Evolutionary conservation across 1,139 yeast genomes (phyloP).

Genomic region (Hyphopichia khmerensis): DNA sequence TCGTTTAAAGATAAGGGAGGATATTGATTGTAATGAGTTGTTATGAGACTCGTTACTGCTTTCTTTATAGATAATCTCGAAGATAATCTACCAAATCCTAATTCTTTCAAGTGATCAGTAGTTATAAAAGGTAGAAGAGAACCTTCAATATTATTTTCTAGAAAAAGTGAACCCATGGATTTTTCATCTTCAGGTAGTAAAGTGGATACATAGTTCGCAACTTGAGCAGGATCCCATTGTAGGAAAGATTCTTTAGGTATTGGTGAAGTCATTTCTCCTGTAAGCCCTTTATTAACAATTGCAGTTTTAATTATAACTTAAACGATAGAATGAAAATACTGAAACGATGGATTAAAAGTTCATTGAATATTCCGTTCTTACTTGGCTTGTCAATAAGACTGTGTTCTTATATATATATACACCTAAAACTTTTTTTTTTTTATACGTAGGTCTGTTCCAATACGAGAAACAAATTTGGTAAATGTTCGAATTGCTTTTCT

Average conservation of each 20-base stretch:
- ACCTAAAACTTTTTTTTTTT: neutral
- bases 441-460: neutral
- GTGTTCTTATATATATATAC: no score
- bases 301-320: no score
- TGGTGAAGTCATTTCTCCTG: neutral
- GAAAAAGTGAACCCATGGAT: conserved; percentile 32
- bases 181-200: conserved; percentile 21
- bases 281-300: no score
- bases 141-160: conserved; percentile 62
- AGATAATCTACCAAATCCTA: conserved; percentile 47
- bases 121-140: conserved; percentile 57
- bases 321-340: no score
- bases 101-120: conserved; percentile 59
- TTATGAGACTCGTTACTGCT: conserved; percentile 46
- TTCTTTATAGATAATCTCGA: conserved; percentile 49
- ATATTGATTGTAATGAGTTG: conserved; percentile 28
- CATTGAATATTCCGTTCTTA: no score
- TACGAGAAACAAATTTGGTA: neutral
- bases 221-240: conserved; percentile 52
- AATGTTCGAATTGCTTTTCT: neutral
- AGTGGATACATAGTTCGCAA: conserved; percentile 32
- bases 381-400: no score
- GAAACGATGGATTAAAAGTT: no score
- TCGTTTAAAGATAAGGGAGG: conserved; percentile 33
- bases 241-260: conserved; percentile 35